phyloP scores from a whole-genome alignment of 2,329 filamentous ascomycete species.

The Penicillium griseofulvum region DNA sequence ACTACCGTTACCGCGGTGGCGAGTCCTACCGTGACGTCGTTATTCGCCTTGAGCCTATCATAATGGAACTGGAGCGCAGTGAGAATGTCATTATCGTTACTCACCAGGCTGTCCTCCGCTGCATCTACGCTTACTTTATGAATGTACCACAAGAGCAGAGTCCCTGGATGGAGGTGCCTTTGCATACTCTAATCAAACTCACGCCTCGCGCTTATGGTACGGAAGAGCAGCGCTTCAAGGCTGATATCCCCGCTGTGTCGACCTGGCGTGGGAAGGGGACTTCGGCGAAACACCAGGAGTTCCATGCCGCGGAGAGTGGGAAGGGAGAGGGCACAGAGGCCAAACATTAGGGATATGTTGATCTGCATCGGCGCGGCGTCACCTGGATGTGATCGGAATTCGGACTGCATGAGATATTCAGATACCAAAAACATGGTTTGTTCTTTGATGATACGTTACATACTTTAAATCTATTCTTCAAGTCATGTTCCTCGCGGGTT shows the following conservation, averaged over 20 bases:
- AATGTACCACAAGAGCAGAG: conserved; percentile 89
- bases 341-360: conserved; percentile 1
- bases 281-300: conserved; percentile 76
- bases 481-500: neutral
- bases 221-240: conserved; percentile 80
- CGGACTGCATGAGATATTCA: conserved; percentile 10
- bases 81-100: conserved; percentile 98
- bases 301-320: conserved; percentile 22
- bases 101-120: conserved; percentile 92
- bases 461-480: neutral
- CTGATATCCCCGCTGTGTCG: conserved; percentile 91
- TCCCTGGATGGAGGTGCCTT: conserved; percentile 97
- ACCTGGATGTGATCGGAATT: conserved; percentile 11
- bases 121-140: conserved; percentile 99
- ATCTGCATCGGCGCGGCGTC: conserved; percentile 15
- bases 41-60: conserved; percentile 95
- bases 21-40: conserved; percentile 97
- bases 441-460: neutral
- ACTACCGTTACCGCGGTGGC: conserved; percentile 95
- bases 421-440: conserved; percentile 17
- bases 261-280: conserved; percentile 95
- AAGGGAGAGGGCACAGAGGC: conserved; percentile 13
- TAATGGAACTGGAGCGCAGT: conserved; percentile 95
- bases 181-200: conserved; percentile 94
- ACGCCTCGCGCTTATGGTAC: conserved; percentile 94